Conservation (phyloP, 495 filamentous ascomycete genomes). For the Aspergillus asperescens region DNA sequence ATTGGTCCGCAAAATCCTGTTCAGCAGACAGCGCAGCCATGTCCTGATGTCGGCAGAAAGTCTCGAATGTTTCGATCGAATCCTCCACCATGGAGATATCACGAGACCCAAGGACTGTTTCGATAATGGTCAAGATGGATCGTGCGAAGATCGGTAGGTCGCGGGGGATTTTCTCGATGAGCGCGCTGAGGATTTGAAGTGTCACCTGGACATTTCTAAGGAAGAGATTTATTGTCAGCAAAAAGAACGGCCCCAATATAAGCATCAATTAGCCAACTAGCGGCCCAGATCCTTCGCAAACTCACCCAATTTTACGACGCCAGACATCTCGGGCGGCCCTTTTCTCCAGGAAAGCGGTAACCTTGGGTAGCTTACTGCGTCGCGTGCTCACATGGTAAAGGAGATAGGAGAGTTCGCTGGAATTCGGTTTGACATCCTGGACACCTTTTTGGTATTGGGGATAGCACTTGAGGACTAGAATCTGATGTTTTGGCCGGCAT, state of each 20-base stretch:
- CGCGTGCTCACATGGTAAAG: conserved; percentile 93
- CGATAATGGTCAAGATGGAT: conserved; percentile 72
- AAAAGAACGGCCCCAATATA: neutral
- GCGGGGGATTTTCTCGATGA: conserved; percentile 87
- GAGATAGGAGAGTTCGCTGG: conserved; percentile 89
- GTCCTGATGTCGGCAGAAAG: conserved; percentile 77
- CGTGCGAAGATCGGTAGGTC: conserved; percentile 82
- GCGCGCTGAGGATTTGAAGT: conserved; percentile 76
- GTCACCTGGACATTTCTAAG: conserved; percentile 86
- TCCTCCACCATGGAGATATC: conserved; percentile 88
- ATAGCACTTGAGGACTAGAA: conserved; percentile 89
- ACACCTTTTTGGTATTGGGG: conserved; percentile 83
- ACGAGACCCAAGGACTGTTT: conserved; percentile 67
- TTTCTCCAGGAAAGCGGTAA: conserved; percentile 85
- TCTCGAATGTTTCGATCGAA: conserved; percentile 74
- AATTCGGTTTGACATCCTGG: conserved; percentile 85
- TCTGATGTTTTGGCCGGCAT: conserved; percentile 85
- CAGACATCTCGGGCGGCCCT: conserved; percentile 83
- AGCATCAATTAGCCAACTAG: neutral
- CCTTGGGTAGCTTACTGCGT: conserved; percentile 88
- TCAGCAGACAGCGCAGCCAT: conserved; percentile 70
- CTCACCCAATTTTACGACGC: conserved; percentile 73
- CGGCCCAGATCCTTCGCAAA: conserved; percentile 9
- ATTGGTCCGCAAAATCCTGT: conserved; percentile 75
- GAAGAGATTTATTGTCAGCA: conserved; percentile 5